Evolutionary conservation across 2,329 filamentous ascomycete species (phyloP).

Genomic region (Fusarium clavum): DNA sequence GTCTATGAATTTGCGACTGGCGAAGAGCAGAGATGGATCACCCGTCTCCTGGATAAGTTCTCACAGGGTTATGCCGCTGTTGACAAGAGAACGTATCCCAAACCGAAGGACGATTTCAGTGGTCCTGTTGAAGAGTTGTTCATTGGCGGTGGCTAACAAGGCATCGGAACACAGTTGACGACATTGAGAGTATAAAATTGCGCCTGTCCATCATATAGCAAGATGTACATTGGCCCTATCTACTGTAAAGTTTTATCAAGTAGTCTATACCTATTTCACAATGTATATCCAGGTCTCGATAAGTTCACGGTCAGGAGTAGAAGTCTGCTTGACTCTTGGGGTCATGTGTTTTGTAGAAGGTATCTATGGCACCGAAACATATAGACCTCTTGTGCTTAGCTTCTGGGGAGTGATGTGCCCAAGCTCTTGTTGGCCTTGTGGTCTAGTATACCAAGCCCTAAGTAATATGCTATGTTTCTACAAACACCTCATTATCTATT

Average conservation of each 20-base stretch:
- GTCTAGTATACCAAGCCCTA: background rate
- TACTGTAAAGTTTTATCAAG: background rate
- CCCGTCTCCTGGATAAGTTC: conserved; percentile 47
- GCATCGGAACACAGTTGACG: too few species aligned
- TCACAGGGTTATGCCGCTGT: conserved; percentile 51
- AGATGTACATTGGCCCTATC: background rate
- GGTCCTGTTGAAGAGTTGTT: background rate
- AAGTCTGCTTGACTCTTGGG: background rate
- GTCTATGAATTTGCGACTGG: conserved; percentile 54
- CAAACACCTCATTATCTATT: background rate
- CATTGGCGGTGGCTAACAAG: background rate
- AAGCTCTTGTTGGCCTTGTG: background rate
- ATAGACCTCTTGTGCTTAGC: background rate
- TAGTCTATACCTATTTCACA: background rate
- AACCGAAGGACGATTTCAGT: conserved; percentile 34
- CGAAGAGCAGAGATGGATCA: conserved; percentile 52
- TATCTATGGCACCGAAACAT: too few species aligned
- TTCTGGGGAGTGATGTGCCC: background rate
- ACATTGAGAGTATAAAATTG: background rate
- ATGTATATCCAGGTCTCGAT: background rate
- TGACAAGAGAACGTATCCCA: conserved; percentile 46
- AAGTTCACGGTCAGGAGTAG: too few species aligned
- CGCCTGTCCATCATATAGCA: background rate
- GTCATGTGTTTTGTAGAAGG: background rate
- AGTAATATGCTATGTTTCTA: background rate